phyloP scores from a whole-genome alignment of 2,329 filamentous ascomycete genomes.

The Furcasterigmium sp. region DNA sequence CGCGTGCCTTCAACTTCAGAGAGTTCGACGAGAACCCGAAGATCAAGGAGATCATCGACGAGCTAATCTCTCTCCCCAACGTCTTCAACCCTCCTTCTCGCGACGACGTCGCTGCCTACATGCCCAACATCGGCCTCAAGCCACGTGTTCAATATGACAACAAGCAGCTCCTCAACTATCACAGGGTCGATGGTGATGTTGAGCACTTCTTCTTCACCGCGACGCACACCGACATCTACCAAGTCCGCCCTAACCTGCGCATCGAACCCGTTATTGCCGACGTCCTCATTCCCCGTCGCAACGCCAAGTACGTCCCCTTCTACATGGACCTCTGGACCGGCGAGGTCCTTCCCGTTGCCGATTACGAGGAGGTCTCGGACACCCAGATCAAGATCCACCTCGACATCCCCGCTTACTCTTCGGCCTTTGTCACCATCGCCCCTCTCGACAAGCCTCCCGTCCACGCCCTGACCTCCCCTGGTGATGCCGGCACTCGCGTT shows the following conservation, averaged over 20 bases:
- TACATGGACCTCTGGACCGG: conserved; percentile 9
- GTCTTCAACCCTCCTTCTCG: conserved; percentile 2
- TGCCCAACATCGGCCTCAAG: conserved; percentile 2
- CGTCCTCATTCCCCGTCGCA: conserved; percentile 5
- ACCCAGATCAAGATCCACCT: conserved; percentile 8
- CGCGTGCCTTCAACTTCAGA: conserved; percentile 1
- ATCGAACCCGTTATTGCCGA: conserved; percentile 5
- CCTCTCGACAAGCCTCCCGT: conserved; percentile 2
- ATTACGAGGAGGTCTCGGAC: conserved; percentile 8
- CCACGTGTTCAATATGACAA: conserved; percentile 7
- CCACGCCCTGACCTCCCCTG: conserved; percentile 2
- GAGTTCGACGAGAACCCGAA: conserved; percentile 4
- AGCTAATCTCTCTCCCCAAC: conserved; percentile 6
- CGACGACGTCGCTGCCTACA: conserved; percentile 4
- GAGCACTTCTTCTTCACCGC: conserved; percentile 8
- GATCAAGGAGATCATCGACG: conserved; percentile 5
- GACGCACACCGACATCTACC: conserved; percentile 6
- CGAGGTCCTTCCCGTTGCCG: conserved; percentile 3
- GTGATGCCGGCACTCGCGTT: neutral
- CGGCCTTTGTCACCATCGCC: conserved; percentile 6
- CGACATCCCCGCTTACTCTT: conserved; percentile 6
- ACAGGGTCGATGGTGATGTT: conserved; percentile 8
- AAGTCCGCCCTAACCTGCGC: conserved; percentile 5
- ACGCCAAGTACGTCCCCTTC: conserved; percentile 5
- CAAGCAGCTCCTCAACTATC: conserved; percentile 7